Conservation (phyloP, 257 asterid species). For the Linaria vulgaris region DNA sequence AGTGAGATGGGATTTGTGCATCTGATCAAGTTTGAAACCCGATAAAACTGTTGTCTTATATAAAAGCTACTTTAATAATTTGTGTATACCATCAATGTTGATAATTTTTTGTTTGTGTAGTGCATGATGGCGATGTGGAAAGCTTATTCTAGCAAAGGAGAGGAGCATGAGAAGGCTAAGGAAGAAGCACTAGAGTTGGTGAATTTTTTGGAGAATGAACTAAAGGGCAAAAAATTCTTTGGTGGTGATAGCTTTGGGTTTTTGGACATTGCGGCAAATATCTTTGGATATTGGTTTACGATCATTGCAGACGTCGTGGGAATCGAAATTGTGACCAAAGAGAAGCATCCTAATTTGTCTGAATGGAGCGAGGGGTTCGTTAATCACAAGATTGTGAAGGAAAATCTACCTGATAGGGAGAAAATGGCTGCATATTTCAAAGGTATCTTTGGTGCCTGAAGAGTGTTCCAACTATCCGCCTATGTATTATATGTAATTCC, state of each 20-base stretch:
- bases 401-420: neutral
- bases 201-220: slow-evolving; percentile 30
- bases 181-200: slow-evolving; percentile 29
- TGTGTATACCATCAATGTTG: too few species aligned
- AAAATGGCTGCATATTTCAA: neutral
- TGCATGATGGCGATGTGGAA: slow-evolving; percentile 26
- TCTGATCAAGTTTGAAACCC: too few species aligned
- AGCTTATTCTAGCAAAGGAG: slow-evolving; percentile 31
- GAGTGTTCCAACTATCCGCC: too few species aligned
- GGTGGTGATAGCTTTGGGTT: slow-evolving; percentile 39
- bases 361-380: neutral
- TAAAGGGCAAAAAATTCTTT: slow-evolving; percentile 37
- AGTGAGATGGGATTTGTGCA: too few species aligned
- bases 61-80: too few species aligned
- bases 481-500: too few species aligned
- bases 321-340: slow-evolving; percentile 28
- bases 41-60: too few species aligned
- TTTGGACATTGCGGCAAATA: slow-evolving; percentile 33
- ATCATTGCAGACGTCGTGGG: slow-evolving; percentile 27
- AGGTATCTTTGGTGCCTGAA: neutral
- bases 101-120: slow-evolving; percentile 12
- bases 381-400: neutral
- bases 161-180: slow-evolving; percentile 31
- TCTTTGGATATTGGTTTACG: slow-evolving; percentile 31
- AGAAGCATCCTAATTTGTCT: neutral